These are phyloP conservation scores for Pseudocercospora cruenta DNA, from an alignment of 2,329 filamentous ascomycete genomes.

Conservation along the genomic window DNA sequence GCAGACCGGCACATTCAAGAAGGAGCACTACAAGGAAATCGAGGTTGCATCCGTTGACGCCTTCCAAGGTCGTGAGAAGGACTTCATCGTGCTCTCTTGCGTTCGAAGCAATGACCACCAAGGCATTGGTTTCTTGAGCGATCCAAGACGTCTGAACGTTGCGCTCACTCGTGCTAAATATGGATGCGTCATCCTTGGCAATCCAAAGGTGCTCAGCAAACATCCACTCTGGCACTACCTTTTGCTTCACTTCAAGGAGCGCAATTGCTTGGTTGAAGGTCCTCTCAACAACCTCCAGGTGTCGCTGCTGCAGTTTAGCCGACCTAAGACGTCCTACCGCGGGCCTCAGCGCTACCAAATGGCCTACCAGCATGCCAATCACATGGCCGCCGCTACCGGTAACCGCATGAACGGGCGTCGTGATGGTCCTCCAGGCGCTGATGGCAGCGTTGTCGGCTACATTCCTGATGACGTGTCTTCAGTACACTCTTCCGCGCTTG, in stretches of 20 bases:
- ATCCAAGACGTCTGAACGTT: slow-evolving; percentile 95
- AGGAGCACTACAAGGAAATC: slow-evolving; percentile 97
- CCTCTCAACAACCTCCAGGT: slow-evolving; percentile 95
- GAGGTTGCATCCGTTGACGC: slow-evolving; percentile 98
- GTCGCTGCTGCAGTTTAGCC: slow-evolving; percentile 90
- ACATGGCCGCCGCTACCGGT: slow-evolving; percentile 57
- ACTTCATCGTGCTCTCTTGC: slow-evolving; percentile 97
- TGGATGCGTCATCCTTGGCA: slow-evolving; percentile 92
- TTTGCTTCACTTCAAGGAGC: slow-evolving; percentile 93
- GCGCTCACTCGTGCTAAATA: slow-evolving; percentile 96
- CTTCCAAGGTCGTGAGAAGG: slow-evolving; percentile 98
- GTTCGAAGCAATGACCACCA: slow-evolving; percentile 99
- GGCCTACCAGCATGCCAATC: slow-evolving; percentile 70
- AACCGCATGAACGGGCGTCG: slow-evolving; percentile 54
- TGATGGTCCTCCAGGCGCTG: slow-evolving; percentile 59
- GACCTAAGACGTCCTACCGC: slow-evolving; percentile 89
- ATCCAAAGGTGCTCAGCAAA: slow-evolving; percentile 96
- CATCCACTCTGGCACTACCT: slow-evolving; percentile 98
- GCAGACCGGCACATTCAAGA: slow-evolving; percentile 94
- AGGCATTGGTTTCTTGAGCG: slow-evolving; percentile 97
- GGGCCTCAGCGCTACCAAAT: slow-evolving; percentile 84
- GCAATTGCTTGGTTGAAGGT: slow-evolving; percentile 92
- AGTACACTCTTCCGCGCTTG: slow-evolving; percentile 82
- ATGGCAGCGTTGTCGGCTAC: slow-evolving; percentile 90
- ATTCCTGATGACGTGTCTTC: slow-evolving; percentile 97